Evolutionary conservation across 768 basidiomycete genomes (phyloP).

Genomic region (Boletus sp.): DNA sequence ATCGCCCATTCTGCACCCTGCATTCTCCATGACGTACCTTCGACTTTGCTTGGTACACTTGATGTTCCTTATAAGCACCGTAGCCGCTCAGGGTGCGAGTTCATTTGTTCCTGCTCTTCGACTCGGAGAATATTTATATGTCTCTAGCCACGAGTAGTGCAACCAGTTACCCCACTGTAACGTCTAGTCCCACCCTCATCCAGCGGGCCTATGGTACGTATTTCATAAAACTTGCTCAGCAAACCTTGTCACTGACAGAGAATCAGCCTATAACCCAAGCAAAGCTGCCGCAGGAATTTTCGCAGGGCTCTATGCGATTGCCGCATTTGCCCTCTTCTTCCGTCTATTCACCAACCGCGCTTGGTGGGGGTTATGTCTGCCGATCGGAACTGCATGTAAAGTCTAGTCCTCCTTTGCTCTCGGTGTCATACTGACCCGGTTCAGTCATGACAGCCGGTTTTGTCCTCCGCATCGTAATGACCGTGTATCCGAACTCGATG

Average conservation of each 20-base stretch:
- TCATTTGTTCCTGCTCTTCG: background rate
- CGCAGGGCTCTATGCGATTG: slow-evolving; percentile 20
- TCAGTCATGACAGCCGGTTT: slow-evolving; percentile 24
- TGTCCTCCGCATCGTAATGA: slow-evolving; percentile 18
- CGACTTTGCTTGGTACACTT: background rate
- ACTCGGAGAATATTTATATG: background rate
- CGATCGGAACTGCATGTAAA: slow-evolving; percentile 29
- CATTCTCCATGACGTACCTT: background rate
- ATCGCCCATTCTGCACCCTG: background rate
- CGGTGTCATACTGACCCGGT: background rate
- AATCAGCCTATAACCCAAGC: slow-evolving; percentile 26
- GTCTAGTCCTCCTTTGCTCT: background rate
- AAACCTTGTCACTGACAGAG: background rate
- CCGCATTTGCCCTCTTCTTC: slow-evolving; percentile 10
- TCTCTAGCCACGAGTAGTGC: slow-evolving; percentile 5
- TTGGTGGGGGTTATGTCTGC: slow-evolving; percentile 35
- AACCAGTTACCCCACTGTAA: background rate
- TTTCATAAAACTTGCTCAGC: background rate
- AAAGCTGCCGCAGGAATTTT: slow-evolving; percentile 22
- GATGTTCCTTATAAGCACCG: background rate
- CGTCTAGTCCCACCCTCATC: slow-evolving; percentile 7
- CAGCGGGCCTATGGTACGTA: slow-evolving; percentile 2
- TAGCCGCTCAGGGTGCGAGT: slow-evolving; percentile 7
- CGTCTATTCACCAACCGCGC: slow-evolving; percentile 21
- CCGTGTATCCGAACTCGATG: slow-evolving; percentile 19